phyloP scores from a whole-genome alignment of 176 grass and related monocot genomes.

The Zoysia japonica region DNA sequence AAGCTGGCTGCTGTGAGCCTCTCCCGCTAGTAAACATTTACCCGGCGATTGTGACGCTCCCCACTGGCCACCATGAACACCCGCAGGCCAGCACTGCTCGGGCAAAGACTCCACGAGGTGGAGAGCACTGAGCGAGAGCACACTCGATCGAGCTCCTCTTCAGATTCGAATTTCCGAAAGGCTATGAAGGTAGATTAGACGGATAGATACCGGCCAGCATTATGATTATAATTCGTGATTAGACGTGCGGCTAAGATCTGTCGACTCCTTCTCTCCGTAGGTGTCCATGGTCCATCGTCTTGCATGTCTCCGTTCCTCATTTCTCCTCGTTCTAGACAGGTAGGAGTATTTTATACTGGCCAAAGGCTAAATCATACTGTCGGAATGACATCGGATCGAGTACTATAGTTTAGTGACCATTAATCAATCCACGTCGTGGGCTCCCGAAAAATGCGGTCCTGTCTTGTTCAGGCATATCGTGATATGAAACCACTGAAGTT shows the following conservation, averaged over 20 bases:
- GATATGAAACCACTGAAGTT: constrained; percentile 22
- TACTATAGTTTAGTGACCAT: not conserved
- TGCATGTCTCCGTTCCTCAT: too few species aligned
- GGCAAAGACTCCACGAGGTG: not conserved
- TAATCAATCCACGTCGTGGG: not conserved
- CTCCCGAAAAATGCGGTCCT: not conserved
- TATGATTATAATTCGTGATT: constrained; percentile 38
- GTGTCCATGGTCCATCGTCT: not conserved
- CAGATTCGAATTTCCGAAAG: constrained; percentile 42
- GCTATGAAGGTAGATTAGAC: constrained; percentile 39
- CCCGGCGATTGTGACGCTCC: not conserved
- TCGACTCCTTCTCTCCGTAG: not conserved
- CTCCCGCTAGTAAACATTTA: too few species aligned
- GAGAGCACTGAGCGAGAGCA: constrained; percentile 25
- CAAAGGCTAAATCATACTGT: too few species aligned
- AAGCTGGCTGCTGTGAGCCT: not conserved
- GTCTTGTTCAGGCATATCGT: constrained; percentile 24
- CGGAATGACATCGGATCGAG: too few species aligned
- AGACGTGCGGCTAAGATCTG: constrained; percentile 43
- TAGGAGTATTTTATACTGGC: too few species aligned
- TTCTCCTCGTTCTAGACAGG: too few species aligned
- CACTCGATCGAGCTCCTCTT: not conserved
- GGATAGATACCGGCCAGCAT: constrained; percentile 43
- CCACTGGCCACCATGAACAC: not conserved
- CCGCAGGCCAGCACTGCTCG: not conserved